A percentile compares a stretch with the other conserved stretches of the same genome.
Evolutionary conservation across 345 rosid species (phyloP).

Genomic region (Barbarea vulgaris): DNA sequence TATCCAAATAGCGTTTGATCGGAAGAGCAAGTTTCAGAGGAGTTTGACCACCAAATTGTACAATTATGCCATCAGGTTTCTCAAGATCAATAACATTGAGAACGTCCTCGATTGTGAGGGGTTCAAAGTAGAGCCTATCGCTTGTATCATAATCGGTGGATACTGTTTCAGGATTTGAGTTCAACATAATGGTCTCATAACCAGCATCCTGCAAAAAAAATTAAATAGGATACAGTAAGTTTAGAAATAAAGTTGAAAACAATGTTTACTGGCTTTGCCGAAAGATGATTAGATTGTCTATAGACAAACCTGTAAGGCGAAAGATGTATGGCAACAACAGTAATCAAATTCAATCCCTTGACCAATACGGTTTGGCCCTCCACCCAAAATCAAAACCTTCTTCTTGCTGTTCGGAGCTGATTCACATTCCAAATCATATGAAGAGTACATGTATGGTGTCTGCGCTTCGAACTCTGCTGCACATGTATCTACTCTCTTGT

Average conservation of each 20-base stretch:
- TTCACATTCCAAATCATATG: conserved; percentile 93
- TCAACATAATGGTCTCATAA: conserved; percentile 98
- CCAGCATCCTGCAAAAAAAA: conserved; percentile 73
- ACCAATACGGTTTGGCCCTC: conserved; percentile 98
- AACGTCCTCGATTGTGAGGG: conserved; percentile 89
- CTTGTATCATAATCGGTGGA: conserved; percentile 98
- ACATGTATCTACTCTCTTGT: conserved; percentile 95
- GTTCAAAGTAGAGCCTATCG: conserved; percentile 93
- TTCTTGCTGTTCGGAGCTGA: conserved; percentile 76
- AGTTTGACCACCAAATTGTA: conserved; percentile 98
- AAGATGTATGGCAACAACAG: conserved; percentile 97
- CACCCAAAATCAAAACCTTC: conserved; percentile 94
- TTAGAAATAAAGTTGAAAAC: not conserved
- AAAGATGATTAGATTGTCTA: conserved; percentile 7
- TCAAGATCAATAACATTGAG: conserved; percentile 83
- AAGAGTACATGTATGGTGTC: conserved; percentile 96
- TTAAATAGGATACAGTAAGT: conserved; percentile 11
- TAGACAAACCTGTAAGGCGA: conserved; percentile 83
- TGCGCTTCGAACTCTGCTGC: conserved; percentile 99
- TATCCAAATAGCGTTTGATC: conserved; percentile 78
- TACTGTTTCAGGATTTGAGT: conserved; percentile 97
- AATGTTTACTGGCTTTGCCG: not conserved
- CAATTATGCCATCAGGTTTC: conserved; percentile 93
- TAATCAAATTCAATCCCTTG: conserved; percentile 99
- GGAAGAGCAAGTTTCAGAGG: conserved; percentile 90